These are phyloP conservation scores for Spiraea crenata DNA, from an alignment of 331 rosid species.

Conservation along the genomic window DNA sequence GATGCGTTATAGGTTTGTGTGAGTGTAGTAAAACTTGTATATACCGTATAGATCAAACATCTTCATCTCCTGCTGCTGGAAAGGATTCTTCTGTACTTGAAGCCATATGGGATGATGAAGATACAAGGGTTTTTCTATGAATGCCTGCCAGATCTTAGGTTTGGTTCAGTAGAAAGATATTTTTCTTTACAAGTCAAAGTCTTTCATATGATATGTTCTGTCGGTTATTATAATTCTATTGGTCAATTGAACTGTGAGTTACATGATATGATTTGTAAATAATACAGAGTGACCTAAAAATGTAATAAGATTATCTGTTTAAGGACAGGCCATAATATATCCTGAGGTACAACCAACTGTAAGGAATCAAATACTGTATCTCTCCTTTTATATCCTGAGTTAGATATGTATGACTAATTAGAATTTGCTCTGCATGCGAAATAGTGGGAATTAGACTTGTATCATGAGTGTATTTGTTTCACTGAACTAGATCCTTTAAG, in stretches of 20 bases:
- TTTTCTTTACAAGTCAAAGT: background rate
- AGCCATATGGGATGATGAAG: slow-evolving; percentile 98
- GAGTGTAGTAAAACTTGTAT: no score
- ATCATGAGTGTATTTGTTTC: no score
- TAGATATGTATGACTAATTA: background rate
- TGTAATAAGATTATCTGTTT: background rate
- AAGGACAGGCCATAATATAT: no score
- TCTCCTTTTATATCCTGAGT: slow-evolving; percentile 22
- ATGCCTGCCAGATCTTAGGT: slow-evolving; percentile 99
- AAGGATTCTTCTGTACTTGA: slow-evolving; percentile 83
- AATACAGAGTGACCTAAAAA: background rate
- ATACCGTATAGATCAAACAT: no score
- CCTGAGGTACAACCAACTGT: slow-evolving; percentile 64
- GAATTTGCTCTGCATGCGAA: no score
- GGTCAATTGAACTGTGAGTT: background rate
- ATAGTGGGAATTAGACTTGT: no score
- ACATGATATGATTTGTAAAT: background rate
- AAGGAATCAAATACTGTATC: slow-evolving; percentile 34
- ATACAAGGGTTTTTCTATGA: slow-evolving; percentile 90
- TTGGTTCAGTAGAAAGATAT: no score
- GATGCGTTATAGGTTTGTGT: no score
- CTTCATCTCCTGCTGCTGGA: slow-evolving; percentile 70
- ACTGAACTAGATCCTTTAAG: no score
- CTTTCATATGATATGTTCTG: background rate
- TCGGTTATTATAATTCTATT: background rate